Percentiles rank a stretch among this genome's conserved stretches.
Conservation (phyloP, 2,329 filamentous ascomycete species). For the Colletotrichum lini region DNA sequence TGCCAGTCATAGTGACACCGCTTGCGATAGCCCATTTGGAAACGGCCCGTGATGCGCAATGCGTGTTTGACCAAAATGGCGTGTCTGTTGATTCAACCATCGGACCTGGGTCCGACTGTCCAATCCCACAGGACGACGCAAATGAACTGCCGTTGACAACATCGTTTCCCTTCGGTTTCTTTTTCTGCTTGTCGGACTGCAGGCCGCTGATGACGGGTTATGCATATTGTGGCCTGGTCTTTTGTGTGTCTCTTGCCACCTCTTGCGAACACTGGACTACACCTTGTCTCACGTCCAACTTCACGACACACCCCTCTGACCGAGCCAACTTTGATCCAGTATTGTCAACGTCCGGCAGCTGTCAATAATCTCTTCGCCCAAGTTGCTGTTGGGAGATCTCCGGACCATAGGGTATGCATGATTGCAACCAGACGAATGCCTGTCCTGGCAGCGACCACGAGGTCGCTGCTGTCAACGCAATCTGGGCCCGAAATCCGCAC, state of each 20-base stretch:
- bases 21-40: constrained; percentile 1
- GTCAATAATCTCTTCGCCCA: constrained; percentile 25
- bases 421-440: constrained; percentile 26
- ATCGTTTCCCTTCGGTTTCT: constrained; percentile 2
- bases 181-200: constrained; percentile 21
- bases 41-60: not conserved
- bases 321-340: constrained; percentile 9
- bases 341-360: constrained; percentile 1
- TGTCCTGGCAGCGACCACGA: constrained; percentile 3
- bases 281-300: constrained; percentile 23
- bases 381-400: not conserved
- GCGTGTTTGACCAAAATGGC: constrained; percentile 16
- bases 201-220: constrained; percentile 5
- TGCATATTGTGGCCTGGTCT: constrained; percentile 7
- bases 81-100: constrained; percentile 1
- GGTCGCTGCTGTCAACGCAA: constrained; percentile 27
- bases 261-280: not conserved
- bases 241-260: constrained; percentile 8
- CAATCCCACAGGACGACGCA: constrained; percentile 18
- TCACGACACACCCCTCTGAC: constrained; percentile 11
- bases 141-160: constrained; percentile 17
- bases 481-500: constrained; percentile 11
- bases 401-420: not conserved
- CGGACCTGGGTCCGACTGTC: constrained; percentile 24
- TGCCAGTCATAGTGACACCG: not conserved